phyloP scores from a whole-genome alignment of 2,329 filamentous ascomycete species.

The Rutstroemia sp. region DNA sequence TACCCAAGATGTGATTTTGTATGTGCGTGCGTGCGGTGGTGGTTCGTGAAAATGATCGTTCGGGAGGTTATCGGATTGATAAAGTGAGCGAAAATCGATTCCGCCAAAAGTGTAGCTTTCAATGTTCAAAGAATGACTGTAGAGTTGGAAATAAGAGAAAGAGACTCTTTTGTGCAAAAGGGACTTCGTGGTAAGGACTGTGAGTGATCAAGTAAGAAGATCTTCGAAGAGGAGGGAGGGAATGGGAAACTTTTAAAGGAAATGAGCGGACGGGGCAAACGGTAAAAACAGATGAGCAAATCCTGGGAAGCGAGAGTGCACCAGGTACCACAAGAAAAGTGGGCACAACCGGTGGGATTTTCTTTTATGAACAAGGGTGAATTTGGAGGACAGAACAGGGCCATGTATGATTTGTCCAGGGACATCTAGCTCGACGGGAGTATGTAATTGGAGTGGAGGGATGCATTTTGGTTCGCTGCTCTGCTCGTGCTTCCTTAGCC shows the following conservation, averaged over 20 bases:
- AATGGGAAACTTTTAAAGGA: conserved; percentile 3
- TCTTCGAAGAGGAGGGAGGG: background rate
- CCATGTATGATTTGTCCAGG: no score
- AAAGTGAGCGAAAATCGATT: conserved; percentile 30
- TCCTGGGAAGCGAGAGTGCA: background rate
- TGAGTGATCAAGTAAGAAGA: conserved; percentile 8
- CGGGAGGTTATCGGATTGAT: conserved; percentile 2
- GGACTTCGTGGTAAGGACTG: conserved; percentile 9
- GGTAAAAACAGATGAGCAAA: conserved; percentile 2
- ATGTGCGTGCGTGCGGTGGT: background rate
- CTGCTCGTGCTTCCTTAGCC: background rate
- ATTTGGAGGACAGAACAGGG: background rate
- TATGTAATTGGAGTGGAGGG: background rate
- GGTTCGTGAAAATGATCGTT: background rate
- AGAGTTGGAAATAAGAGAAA: conserved; percentile 24
- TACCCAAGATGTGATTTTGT: conserved; percentile 1
- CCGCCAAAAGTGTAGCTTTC: conserved; percentile 20
- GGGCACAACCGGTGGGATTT: background rate
- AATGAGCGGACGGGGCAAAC: background rate
- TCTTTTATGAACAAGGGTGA: background rate
- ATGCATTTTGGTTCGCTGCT: background rate
- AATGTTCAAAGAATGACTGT: conserved; percentile 27
- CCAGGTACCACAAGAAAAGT: background rate
- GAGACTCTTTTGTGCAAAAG: conserved; percentile 5
- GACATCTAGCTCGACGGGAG: no score